phyloP scores from a whole-genome alignment of 2,329 filamentous ascomycete species.

The Tolypocladium tundrense region DNA sequence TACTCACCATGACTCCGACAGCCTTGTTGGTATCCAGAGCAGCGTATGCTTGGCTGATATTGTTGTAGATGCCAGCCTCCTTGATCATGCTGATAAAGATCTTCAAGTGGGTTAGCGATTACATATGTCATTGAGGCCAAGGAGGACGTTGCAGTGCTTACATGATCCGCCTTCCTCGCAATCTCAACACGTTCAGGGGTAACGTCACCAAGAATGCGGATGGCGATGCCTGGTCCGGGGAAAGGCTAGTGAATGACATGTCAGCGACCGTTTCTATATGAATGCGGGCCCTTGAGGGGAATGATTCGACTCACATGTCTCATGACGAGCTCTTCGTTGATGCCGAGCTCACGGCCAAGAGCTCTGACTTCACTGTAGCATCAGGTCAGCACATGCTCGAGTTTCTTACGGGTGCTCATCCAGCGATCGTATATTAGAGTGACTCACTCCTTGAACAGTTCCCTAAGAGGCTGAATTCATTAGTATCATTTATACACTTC shows the following conservation, averaged over 20 bases:
- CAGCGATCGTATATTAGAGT: background rate
- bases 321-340: slow-evolving; percentile 21
- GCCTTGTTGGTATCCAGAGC: slow-evolving; percentile 12
- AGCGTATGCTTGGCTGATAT: slow-evolving; percentile 28
- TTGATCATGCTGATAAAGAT: slow-evolving; percentile 73
- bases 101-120: background rate
- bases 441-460: slow-evolving; percentile 8
- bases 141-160: too few species aligned
- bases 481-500: slow-evolving; percentile 36
- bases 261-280: background rate
- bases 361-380: slow-evolving; percentile 38
- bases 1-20: slow-evolving; percentile 10
- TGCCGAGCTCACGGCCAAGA: slow-evolving; percentile 19
- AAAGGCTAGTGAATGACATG: background rate
- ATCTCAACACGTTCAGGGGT: slow-evolving; percentile 72
- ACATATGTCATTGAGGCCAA: background rate
- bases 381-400: slow-evolving; percentile 39
- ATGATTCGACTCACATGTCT: slow-evolving; percentile 11
- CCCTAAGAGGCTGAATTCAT: slow-evolving; percentile 49
- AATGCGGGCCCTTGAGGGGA: background rate
- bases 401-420: background rate
- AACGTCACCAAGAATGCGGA: slow-evolving; percentile 76
- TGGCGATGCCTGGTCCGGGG: slow-evolving; percentile 51
- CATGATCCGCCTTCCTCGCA: slow-evolving; percentile 60
- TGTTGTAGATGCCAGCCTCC: slow-evolving; percentile 59